Conservation (phyloP, 2,329 filamentous ascomycete species). For the Fusarium citri region DNA sequence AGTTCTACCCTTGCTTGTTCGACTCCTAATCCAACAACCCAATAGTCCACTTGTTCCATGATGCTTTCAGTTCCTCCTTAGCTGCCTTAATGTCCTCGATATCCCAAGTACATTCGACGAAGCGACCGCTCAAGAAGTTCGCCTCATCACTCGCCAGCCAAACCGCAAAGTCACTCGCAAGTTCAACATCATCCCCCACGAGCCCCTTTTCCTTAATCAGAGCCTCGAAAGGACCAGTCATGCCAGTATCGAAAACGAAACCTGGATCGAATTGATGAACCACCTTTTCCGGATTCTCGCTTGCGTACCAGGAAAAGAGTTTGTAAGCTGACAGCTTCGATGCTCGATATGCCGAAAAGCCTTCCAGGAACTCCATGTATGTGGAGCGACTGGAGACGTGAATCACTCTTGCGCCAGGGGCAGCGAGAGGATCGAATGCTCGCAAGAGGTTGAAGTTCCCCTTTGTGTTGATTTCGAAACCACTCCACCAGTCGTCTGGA, state of each 20-base stretch:
- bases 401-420: conserved; percentile 43
- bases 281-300: conserved; percentile 54
- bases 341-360: conserved; percentile 54
- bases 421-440: conserved; percentile 44
- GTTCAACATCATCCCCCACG: conserved; percentile 41
- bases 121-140: conserved; percentile 58
- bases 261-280: conserved; percentile 60
- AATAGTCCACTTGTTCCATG: conserved; percentile 37
- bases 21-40: conserved; percentile 13
- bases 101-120: conserved; percentile 64
- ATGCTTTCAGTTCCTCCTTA: conserved; percentile 49
- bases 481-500: conserved; percentile 42
- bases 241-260: conserved; percentile 49
- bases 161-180: conserved; percentile 57
- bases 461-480: conserved; percentile 47
- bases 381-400: conserved; percentile 39
- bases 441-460: conserved; percentile 49
- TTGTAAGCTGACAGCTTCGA: conserved; percentile 57
- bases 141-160: conserved; percentile 60
- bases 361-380: conserved; percentile 43
- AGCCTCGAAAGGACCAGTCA: conserved; percentile 30
- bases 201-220: conserved; percentile 23
- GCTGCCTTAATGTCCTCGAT: conserved; percentile 59
- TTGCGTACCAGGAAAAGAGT: conserved; percentile 55
- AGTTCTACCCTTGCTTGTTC: not conserved